Evolutionary conservation across 1,284 basidiomycete species (phyloP), one percentile per base, ranked within the genome.

Genomic region (Vanrija sp.): DNA sequence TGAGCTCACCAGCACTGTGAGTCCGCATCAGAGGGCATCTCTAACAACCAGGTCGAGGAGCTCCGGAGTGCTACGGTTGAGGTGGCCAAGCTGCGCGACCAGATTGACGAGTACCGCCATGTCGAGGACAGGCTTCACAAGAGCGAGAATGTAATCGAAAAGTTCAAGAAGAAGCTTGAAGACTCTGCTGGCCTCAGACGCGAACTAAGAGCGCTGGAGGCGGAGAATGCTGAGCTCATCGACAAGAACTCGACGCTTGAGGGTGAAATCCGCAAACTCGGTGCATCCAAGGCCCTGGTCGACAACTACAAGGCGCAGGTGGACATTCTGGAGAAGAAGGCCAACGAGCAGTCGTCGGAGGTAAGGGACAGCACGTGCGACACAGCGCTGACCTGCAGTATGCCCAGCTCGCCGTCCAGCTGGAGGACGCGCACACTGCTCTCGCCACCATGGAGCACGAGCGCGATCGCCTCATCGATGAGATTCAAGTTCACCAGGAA

Each of bases 161-260:
- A 98, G 76, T 96, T 97, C 79, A 95, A 95, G 80, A 95, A 92
- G 82, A 98, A 98, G 78, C 82, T 98, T 5, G 95, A 98, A 66
- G 95, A 97, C 72, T 85, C 87, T 5, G 90, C 89, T 3, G 90
- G 94, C 65, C 81, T 95, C 40, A 85, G 91, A 23, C 84, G 91
- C 60, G 85, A 88, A 64, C 82, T 96, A 34, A 65, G 94, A 88
- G 83, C 84, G 0, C 79, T 97, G 21, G 93, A 97, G 77, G 91
- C 88, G 64, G 91, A 97, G 78, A 97, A 98, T 62, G 85, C 91
- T 5, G 85, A 87, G 55, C 83, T 98, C 12, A 86, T 97, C 28
- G 90, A 97, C 78, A 88, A 87, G 73, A 94, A 95, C 67, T 88
- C 91, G 0, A 83, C 86, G 0, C 79, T 98, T 6, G 93, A 97